These are phyloP conservation scores for Cicer pinnatifidum DNA, from an alignment of 306 rosid genomes.

Conservation along the genomic window DNA sequence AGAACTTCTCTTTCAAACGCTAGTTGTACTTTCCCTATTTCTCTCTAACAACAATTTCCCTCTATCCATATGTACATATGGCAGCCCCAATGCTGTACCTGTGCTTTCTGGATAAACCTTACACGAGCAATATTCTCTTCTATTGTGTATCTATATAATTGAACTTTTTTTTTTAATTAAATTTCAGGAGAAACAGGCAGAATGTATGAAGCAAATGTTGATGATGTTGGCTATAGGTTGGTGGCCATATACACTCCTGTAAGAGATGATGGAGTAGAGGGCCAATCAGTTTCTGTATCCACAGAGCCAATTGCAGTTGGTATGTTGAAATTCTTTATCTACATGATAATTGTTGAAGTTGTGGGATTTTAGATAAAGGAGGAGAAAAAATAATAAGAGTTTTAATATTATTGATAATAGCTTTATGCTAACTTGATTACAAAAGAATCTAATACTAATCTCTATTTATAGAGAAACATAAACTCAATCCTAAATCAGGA, in stretches of 20 bases:
- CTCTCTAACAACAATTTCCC: no score
- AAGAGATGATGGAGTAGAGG: slow-evolving; percentile 96
- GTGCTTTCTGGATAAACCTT: slow-evolving; percentile 21
- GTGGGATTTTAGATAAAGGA: no score
- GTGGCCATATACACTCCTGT: slow-evolving; percentile 94
- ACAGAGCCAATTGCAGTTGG: slow-evolving; percentile 96
- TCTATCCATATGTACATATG: no score
- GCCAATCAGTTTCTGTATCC: slow-evolving; percentile 85
- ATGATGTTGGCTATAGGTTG: slow-evolving; percentile 93
- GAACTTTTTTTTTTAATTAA: slow-evolving; percentile 28
- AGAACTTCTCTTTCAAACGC: no score
- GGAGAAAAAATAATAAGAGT: no score
- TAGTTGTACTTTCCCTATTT: no score
- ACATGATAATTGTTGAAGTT: not conserved
- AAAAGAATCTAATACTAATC: no score
- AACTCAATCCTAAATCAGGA: no score
- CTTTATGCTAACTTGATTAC: no score
- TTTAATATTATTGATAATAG: no score
- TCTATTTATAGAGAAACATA: no score
- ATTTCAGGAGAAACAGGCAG: slow-evolving; percentile 85
- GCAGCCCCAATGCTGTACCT: not conserved
- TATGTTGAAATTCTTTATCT: slow-evolving; percentile 48
- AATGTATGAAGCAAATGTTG: slow-evolving; percentile 97
- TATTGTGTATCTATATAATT: slow-evolving; percentile 28
- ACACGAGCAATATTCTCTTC: not conserved